Evolutionary conservation across 805 yeast genomes (phyloP), one percentile per base, ranked within the genome.

Genomic region (Metschnikowia gelsemii): DNA sequence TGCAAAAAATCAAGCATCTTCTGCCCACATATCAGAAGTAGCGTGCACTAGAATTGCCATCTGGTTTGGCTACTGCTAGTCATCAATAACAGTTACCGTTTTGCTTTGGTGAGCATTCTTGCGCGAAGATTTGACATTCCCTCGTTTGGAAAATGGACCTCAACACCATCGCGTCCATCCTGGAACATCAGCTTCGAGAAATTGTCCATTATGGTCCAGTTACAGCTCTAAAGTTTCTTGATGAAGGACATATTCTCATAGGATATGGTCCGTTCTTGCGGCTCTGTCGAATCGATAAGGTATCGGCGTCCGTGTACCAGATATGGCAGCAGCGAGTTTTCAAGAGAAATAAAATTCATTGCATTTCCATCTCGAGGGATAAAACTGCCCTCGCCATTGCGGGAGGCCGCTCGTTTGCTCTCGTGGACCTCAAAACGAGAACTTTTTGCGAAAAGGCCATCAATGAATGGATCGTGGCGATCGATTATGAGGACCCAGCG

Each of bases 381-480:
- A 61, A 63, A 1, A 45, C 57, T 0, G 50, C 70, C 4, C 51
- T 77, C 0, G 63, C 79, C 1, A 45, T 64, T 2, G 79, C 78
- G 66, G 98, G 98, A 28, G 90, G 84, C 2, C 72, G 87, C 42
- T 84, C 95, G 1, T 68, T 86, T 34, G 64, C 75, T 5, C 55
- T 83, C 3, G 40, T 68, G 27, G 53, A 62, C 11, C 35, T 28
- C 1, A 37, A 52, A 7, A 40, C 45, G 24, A 11, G 9, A 3
- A 12, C 12, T 2, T 56, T 2, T 47, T 55, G n/a, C 2, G 86
- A 84, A 50, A 68, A 64, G 40, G 73, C 75, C 25, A 64, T 79
- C 32, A 77, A 79, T 43, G 97, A 91, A 61, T 90, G 98, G 96
- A 80, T 93, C 38, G 73, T 80, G 29, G 64, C 81, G 14, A 75